These are phyloP conservation scores for Colletotrichum viniferum DNA, from an alignment of 2,329 filamentous ascomycete species.

Conservation along the genomic window DNA sequence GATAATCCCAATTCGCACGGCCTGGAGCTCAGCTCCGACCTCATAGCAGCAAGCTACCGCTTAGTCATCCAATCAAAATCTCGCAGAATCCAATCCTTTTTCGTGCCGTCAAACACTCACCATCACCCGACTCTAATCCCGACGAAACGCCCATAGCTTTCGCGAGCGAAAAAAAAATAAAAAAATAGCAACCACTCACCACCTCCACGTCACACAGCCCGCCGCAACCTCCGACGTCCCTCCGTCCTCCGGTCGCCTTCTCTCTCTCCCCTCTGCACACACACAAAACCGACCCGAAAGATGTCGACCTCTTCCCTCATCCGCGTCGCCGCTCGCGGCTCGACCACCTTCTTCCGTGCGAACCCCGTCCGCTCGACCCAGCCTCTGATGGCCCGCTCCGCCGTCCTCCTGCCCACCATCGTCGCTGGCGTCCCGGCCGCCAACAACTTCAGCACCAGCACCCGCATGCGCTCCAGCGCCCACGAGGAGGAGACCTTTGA, in stretches of 20 bases:
- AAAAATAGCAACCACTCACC: neutral
- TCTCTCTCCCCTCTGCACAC: neutral
- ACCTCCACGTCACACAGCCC: constrained; percentile 17
- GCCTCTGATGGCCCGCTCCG: constrained; percentile 60
- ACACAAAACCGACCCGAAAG: constrained; percentile 21
- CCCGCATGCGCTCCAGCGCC: constrained; percentile 56
- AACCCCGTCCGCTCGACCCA: constrained; percentile 60
- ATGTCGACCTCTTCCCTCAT: constrained; percentile 74
- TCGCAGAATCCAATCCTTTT: constrained; percentile 25
- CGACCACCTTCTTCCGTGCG: constrained; percentile 67
- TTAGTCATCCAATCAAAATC: constrained; percentile 27
- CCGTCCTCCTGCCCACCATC: constrained; percentile 54
- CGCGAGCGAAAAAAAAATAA: constrained; percentile 11
- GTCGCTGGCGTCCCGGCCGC: constrained; percentile 48
- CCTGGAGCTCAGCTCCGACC: constrained; percentile 18
- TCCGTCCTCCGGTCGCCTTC: constrained; percentile 15
- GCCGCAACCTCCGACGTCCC: neutral
- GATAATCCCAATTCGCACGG: constrained; percentile 17
- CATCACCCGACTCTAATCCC: constrained; percentile 35
- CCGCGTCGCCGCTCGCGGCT: constrained; percentile 73
- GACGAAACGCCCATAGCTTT: constrained; percentile 20
- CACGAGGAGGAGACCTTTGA: constrained; percentile 98
- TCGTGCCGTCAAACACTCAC: constrained; percentile 18
- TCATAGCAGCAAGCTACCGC: constrained; percentile 7
- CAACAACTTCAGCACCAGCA: constrained; percentile 67